Evolutionary conservation across 768 basidiomycete species (phyloP).

Genomic region (Leccinum truebloodii): DNA sequence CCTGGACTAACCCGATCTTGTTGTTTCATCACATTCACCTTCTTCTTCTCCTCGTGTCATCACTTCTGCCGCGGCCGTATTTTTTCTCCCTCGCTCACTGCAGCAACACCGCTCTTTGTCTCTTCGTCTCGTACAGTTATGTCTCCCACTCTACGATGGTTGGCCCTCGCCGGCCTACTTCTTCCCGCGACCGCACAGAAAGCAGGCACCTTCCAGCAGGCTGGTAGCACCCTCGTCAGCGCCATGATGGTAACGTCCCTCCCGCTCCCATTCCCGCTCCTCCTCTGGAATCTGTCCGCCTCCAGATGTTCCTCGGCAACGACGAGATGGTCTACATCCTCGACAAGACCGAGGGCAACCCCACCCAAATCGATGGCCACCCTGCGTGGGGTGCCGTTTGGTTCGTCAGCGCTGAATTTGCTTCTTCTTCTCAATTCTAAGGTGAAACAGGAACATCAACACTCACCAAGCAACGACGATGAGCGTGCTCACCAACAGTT

Average conservation of each 20-base stretch:
- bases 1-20: too few species aligned
- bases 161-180: conserved; percentile 7
- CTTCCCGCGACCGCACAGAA: conserved; percentile 13
- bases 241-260: conserved; percentile 46
- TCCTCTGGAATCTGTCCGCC: too few species aligned
- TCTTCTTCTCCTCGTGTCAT: neutral
- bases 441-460: conserved; percentile 21
- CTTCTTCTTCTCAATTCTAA: conserved; percentile 30
- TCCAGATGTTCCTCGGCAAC: conserved; percentile 77
- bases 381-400: conserved; percentile 75
- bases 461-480: conserved; percentile 22
- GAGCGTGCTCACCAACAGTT: conserved; percentile 61
- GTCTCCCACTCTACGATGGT: conserved; percentile 8
- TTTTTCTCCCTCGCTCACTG: neutral
- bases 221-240: conserved; percentile 41
- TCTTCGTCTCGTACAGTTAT: conserved; percentile 3
- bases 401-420: conserved; percentile 28
- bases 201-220: conserved; percentile 21
- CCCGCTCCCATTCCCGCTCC: neutral
- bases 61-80: too few species aligned
- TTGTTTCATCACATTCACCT: too few species aligned
- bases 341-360: conserved; percentile 85
- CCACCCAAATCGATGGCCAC: conserved; percentile 61
- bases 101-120: conserved; percentile 6
- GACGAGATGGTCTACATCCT: conserved; percentile 82